Evolutionary conservation across 352 stramenopile species (phyloP), one percentile per base, ranked within the genome.

Genomic region (Plasmopara muralis): DNA sequence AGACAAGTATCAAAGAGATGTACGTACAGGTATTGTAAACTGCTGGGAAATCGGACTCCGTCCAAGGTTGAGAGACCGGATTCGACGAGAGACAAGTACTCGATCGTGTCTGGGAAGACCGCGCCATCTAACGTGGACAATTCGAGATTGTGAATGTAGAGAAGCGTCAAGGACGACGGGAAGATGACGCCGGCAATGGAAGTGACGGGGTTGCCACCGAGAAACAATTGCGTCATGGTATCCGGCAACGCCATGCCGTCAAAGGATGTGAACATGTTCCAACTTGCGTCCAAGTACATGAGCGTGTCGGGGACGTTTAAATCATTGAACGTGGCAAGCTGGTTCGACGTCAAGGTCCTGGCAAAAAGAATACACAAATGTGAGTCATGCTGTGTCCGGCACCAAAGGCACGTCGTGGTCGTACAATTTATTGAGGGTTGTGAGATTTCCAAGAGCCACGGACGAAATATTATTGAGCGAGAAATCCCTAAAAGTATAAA

Each of bases 101-200:
- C 55, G 43, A 87, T 55, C 2, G 60, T 72, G 43, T 67, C 49
- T 0, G 75, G 71, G 30, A 89, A 76, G 6, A 40, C 67, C 4
- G 65, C 68, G 49, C 66, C 70, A 0, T 74, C 43, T 30, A 89
- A 38, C 25, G 70, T 70, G 15, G 57, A 39, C 20, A 89, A 53
- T 34, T 66, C 40, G 31, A 87, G 56, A 56, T 89, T 72, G 67
- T 88, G 77, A 14, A 84, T 69, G 56, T 87, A 90, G 15, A 90
- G 68, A 28, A 84, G 56, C 45, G 70, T 80, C 16, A 87, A 64
- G 6, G 62, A 59, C 43, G 68, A 71, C 30, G 68, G 63, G 35
- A 84, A 84, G 9, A 65, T 57, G 9, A 76, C 50, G 13, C 54
- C 66, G 5, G 57, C 43, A n/a, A 90, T 64, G n/a, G 74, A 84